Percentiles rank a stretch among this genome's conserved stretches.
These are phyloP conservation scores for Actinomortierella ambigua DNA, from an alignment of 371 early-diverging fungal genomes.

Conservation along the genomic window DNA sequence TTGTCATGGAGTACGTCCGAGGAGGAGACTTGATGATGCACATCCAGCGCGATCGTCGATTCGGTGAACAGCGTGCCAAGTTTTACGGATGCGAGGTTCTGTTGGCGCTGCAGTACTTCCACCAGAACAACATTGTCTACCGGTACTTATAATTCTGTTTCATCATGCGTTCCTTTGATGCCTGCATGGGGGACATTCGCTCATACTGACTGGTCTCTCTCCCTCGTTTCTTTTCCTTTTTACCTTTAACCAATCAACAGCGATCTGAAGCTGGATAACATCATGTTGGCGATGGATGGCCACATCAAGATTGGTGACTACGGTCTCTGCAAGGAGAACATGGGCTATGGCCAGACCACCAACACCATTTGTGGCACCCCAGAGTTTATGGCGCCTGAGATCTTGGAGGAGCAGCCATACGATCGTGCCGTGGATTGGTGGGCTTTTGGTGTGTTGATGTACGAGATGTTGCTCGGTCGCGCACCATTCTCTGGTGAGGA, in stretches of 20 bases:
- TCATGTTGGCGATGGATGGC: constrained; percentile 67
- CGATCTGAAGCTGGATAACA: constrained; percentile 73
- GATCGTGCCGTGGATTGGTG: constrained; percentile 98
- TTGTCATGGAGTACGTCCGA: constrained; percentile 95
- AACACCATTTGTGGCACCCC: constrained; percentile 84
- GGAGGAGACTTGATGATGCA: constrained; percentile 97
- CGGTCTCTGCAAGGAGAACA: constrained; percentile 72
- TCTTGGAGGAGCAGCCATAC: constrained; percentile 85
- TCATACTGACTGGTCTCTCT: constrained; percentile 28
- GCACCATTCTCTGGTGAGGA: constrained; percentile 67
- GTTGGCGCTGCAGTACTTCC: constrained; percentile 78
- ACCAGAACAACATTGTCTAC: constrained; percentile 76
- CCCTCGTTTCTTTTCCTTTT: not conserved
- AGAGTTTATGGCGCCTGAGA: constrained; percentile 89
- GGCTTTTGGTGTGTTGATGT: constrained; percentile 98
- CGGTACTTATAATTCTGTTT: constrained; percentile 69
- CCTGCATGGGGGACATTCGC: constrained; percentile 71
- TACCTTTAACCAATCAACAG: constrained; percentile 42
- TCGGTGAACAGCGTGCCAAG: constrained; percentile 80
- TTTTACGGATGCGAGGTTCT: constrained; percentile 84
- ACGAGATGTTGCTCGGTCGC: constrained; percentile 95
- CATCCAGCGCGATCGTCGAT: constrained; percentile 76
- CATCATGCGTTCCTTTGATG: constrained; percentile 59
- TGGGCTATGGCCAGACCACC: constrained; percentile 64
- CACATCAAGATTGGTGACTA: constrained; percentile 78